phyloP scores from a whole-genome alignment of 2,329 filamentous ascomycete genomes.

The Cladorrhinum sp. region DNA sequence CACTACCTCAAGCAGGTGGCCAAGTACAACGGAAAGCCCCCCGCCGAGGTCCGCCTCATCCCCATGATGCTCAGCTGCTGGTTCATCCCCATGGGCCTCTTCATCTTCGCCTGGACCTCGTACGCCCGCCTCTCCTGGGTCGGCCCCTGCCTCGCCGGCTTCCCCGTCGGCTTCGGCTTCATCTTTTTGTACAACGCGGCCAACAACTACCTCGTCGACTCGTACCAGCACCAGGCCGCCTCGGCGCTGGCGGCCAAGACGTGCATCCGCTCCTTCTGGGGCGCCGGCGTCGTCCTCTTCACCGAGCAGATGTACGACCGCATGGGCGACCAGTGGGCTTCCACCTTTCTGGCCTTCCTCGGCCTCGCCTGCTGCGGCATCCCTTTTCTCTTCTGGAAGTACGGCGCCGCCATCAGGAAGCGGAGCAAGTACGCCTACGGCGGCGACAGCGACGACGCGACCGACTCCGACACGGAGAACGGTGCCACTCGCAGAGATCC shows the following conservation, averaged over 20 bases:
- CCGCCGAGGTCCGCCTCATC: slow-evolving; percentile 73
- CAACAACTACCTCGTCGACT: slow-evolving; percentile 69
- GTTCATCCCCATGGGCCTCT: slow-evolving; percentile 61
- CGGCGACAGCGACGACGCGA: slow-evolving; percentile 48
- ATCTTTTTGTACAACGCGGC: slow-evolving; percentile 80
- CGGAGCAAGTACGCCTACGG: slow-evolving; percentile 71
- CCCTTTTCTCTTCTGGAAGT: slow-evolving; percentile 78
- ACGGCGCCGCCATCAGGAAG: slow-evolving; percentile 67
- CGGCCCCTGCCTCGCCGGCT: slow-evolving; percentile 68
- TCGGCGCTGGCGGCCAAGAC: slow-evolving; percentile 81
- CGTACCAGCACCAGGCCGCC: slow-evolving; percentile 69
- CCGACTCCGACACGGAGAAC: slow-evolving; percentile 39
- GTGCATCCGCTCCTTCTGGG: slow-evolving; percentile 76
- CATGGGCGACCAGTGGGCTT: slow-evolving; percentile 74
- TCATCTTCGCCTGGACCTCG: slow-evolving; percentile 61
- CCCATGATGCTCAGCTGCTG: slow-evolving; percentile 80
- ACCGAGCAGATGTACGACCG: slow-evolving; percentile 76
- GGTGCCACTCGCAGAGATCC: slow-evolving; percentile 27
- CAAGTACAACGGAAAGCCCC: slow-evolving; percentile 68
- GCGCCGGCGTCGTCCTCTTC: slow-evolving; percentile 73
- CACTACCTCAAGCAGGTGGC: slow-evolving; percentile 67
- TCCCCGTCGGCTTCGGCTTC: slow-evolving; percentile 74
- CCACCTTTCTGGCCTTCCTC: slow-evolving; percentile 68
- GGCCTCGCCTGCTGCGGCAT: slow-evolving; percentile 76
- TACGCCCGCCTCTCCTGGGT: slow-evolving; percentile 65